These are phyloP conservation scores for Ustilago esculenta DNA, from an alignment of 1,284 basidiomycete species.

Conservation along the genomic window DNA sequence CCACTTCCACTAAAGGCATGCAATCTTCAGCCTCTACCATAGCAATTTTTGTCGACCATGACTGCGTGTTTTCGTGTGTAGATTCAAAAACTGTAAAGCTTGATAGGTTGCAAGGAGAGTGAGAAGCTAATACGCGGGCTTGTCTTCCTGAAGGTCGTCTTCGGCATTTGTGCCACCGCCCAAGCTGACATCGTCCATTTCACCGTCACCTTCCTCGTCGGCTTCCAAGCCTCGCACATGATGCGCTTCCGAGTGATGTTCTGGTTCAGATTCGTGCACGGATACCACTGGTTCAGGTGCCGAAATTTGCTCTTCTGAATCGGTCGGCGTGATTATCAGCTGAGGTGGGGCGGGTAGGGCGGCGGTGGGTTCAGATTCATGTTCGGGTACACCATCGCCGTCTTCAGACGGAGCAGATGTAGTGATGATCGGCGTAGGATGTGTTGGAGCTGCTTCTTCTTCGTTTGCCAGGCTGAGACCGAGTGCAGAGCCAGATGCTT, in stretches of 20 bases:
- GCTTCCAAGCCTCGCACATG: neutral
- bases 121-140: no score
- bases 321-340: slow-evolving; percentile 33
- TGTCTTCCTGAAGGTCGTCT: no score
- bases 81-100: no score
- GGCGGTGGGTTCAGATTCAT: neutral
- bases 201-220: slow-evolving; percentile 37
- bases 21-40: no score
- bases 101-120: no score
- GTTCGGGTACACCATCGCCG: slow-evolving; percentile 6
- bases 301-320: slow-evolving; percentile 10
- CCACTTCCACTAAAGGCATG: no score
- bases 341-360: slow-evolving; percentile 18
- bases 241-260: neutral
- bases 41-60: no score
- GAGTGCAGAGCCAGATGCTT: slow-evolving; percentile 25
- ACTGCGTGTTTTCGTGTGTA: no score
- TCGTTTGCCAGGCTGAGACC: slow-evolving; percentile 12
- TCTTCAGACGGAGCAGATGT: slow-evolving; percentile 38
- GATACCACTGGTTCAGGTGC: neutral
- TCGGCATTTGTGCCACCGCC: slow-evolving; percentile 17
- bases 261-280: no score
- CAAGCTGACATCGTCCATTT: slow-evolving; percentile 46
- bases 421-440: slow-evolving; percentile 32
- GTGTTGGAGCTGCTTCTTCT: neutral